Percentiles rank a stretch among this genome's conserved stretches.
Conservation (phyloP, 2,329 filamentous ascomycete genomes). For the Colletotrichum paranaense region DNA sequence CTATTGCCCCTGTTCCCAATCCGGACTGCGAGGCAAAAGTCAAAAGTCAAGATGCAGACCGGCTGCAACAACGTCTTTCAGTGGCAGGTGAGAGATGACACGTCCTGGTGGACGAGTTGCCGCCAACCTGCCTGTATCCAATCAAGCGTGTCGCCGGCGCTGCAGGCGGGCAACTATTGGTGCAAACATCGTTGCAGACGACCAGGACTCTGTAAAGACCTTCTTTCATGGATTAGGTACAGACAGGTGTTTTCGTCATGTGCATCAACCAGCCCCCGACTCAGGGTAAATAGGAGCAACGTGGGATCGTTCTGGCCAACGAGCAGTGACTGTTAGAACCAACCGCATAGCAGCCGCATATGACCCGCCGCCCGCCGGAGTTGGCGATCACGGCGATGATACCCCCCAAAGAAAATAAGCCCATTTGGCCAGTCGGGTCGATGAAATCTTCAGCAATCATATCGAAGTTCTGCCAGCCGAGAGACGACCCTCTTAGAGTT, state of each 20-base stretch:
- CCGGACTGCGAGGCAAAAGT: background rate
- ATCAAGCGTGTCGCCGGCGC: slow-evolving; percentile 19
- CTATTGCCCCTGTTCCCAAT: background rate
- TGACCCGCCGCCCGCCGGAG: slow-evolving; percentile 22
- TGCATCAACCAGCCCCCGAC: slow-evolving; percentile 21
- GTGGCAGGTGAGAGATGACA: slow-evolving; percentile 29
- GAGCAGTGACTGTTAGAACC: slow-evolving; percentile 20
- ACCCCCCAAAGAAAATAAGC: background rate
- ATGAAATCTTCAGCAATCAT: slow-evolving; percentile 23
- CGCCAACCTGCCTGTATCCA: slow-evolving; percentile 13
- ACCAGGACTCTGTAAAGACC: background rate
- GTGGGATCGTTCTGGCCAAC: slow-evolving; percentile 17
- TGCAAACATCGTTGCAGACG: background rate
- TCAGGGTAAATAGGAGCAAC: slow-evolving; percentile 16
- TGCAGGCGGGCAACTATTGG: slow-evolving; percentile 9
- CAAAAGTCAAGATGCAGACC: slow-evolving; percentile 16
- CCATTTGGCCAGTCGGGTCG: slow-evolving; percentile 27
- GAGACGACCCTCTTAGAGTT: background rate
- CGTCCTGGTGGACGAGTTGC: slow-evolving; percentile 5
- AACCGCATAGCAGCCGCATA: slow-evolving; percentile 33
- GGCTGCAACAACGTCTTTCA: slow-evolving; percentile 10
- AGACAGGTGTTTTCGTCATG: slow-evolving; percentile 16
- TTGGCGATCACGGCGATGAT: slow-evolving; percentile 25
- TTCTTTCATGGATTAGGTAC: slow-evolving; percentile 18
- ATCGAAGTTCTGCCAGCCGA: slow-evolving; percentile 1